Evolutionary conservation across 257 asterid genomes (phyloP).

Genomic region (Penstemon davidsonii): DNA sequence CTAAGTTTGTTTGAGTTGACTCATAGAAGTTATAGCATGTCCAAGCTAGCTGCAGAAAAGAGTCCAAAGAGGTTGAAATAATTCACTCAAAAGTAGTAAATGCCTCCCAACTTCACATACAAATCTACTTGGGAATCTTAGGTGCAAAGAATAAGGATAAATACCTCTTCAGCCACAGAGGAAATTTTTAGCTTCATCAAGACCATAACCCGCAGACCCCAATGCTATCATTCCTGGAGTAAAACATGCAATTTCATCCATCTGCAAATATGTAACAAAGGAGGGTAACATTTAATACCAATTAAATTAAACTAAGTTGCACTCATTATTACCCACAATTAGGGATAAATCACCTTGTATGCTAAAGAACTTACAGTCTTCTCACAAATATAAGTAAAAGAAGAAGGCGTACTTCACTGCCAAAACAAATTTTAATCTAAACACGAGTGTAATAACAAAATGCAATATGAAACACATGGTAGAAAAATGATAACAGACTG

Average conservation of each 20-base stretch:
- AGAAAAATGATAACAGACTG: constrained; percentile 13
- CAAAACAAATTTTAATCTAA: neutral
- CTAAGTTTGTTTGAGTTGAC: constrained; percentile 95
- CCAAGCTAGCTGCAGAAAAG: constrained; percentile 86
- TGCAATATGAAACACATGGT: neutral
- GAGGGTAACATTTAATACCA: constrained; percentile 24
- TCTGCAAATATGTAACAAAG: constrained; percentile 51
- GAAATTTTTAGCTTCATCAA: constrained; percentile 76
- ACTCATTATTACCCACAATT: constrained; percentile 9
- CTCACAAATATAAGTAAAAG: constrained; percentile 88
- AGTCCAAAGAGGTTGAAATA: constrained; percentile 11
- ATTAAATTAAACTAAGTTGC: constrained; percentile 3
- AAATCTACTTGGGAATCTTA: constrained; percentile 15
- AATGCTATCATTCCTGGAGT: constrained; percentile 99
- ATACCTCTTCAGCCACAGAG: constrained; percentile 92
- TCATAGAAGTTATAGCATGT: constrained; percentile 98
- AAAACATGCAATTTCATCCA: constrained; percentile 99
- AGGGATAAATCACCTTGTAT: constrained; percentile 67
- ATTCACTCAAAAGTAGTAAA: constrained; percentile 21
- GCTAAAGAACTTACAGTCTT: constrained; percentile 72
- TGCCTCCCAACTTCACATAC: constrained; percentile 11
- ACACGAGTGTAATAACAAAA: neutral
- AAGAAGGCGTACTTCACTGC: constrained; percentile 80
- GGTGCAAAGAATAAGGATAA: neutral
- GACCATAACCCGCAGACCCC: constrained; percentile 86